These are phyloP conservation scores for Hyaloscypha variabilis DNA, from an alignment of 495 filamentous ascomycete species.

Conservation along the genomic window DNA sequence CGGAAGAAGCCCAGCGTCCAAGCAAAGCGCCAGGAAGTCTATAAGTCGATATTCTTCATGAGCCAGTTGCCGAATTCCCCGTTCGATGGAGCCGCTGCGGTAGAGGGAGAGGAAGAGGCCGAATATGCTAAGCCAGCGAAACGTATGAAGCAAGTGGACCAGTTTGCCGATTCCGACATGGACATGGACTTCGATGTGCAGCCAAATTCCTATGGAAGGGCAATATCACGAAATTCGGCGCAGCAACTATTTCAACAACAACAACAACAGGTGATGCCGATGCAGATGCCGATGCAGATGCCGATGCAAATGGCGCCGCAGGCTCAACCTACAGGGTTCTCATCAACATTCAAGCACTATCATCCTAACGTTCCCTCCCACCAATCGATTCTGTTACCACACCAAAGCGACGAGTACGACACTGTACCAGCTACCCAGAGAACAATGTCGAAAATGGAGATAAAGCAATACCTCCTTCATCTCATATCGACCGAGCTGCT, in stretches of 20 bases:
- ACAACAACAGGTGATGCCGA: background rate
- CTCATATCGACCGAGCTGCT: conserved; percentile 64
- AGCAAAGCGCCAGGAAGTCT: conserved; percentile 40
- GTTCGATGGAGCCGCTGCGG: conserved; percentile 28
- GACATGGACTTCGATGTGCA: background rate
- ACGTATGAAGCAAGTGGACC: background rate
- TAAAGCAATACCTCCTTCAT: conserved; percentile 63
- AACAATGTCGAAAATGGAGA: conserved; percentile 48
- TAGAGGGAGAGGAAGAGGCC: conserved; percentile 45
- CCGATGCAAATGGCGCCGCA: no score
- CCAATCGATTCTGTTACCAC: conserved; percentile 2
- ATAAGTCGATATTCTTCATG: conserved; percentile 56
- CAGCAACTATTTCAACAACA: conserved; percentile 11
- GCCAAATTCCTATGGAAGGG: background rate
- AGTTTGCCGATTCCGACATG: background rate
- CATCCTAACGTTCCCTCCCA: background rate
- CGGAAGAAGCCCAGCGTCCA: conserved; percentile 34
- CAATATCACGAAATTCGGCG: conserved; percentile 4
- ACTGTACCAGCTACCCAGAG: conserved; percentile 26
- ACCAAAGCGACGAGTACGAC: conserved; percentile 29
- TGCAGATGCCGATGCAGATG: no score
- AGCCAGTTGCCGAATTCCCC: conserved; percentile 43
- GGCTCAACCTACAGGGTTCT: no score
- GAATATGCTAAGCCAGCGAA: conserved; percentile 24
- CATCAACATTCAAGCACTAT: no score